A percentile compares a stretch with the other conserved stretches of the same genome.
Evolutionary conservation across 1,284 basidiomycete genomes (phyloP).

Genomic region (Malassezia globosa): DNA sequence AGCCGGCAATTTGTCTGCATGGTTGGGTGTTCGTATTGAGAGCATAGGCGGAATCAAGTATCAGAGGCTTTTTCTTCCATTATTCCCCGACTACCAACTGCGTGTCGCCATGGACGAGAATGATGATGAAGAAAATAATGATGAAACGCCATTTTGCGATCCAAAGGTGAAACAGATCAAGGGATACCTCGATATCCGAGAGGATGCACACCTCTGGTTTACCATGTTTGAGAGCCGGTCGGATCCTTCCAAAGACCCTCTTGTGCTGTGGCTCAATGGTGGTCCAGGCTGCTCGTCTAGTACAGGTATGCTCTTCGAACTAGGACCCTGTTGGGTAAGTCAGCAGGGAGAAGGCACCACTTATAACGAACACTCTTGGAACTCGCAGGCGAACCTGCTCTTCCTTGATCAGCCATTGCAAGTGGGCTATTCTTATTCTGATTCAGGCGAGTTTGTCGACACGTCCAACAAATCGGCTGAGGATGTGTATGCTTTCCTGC

Average conservation of each 20-base stretch:
- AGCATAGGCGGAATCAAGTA: constrained; percentile 34
- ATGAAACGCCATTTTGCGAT: constrained; percentile 57
- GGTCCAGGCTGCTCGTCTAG: constrained; percentile 54
- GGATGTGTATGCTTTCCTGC: constrained; percentile 80
- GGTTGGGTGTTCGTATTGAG: constrained; percentile 7
- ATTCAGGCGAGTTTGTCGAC: constrained; percentile 58
- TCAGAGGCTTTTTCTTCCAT: constrained; percentile 63
- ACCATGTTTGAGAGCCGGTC: constrained; percentile 74
- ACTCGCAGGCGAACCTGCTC: constrained; percentile 56
- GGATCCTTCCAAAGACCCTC: constrained; percentile 62
- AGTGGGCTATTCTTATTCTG: constrained; percentile 76
- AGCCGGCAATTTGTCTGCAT: neutral
- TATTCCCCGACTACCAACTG: constrained; percentile 60
- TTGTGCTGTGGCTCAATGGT: constrained; percentile 81
- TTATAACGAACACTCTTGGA: constrained; percentile 68
- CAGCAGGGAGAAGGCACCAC: constrained; percentile 61
- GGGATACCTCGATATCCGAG: constrained; percentile 70
- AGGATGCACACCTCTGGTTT: constrained; percentile 77
- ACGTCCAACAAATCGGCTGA: constrained; percentile 62
- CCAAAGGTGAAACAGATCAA: constrained; percentile 71
- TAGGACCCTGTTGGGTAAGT: constrained; percentile 68
- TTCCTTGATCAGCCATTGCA: constrained; percentile 71
- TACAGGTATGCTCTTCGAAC: constrained; percentile 61
- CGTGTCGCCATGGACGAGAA: constrained; percentile 54
- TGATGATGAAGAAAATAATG: neutral